Conservation (phyloP, 2,329 filamentous ascomycete genomes). For the Neoascochyta sp. region DNA sequence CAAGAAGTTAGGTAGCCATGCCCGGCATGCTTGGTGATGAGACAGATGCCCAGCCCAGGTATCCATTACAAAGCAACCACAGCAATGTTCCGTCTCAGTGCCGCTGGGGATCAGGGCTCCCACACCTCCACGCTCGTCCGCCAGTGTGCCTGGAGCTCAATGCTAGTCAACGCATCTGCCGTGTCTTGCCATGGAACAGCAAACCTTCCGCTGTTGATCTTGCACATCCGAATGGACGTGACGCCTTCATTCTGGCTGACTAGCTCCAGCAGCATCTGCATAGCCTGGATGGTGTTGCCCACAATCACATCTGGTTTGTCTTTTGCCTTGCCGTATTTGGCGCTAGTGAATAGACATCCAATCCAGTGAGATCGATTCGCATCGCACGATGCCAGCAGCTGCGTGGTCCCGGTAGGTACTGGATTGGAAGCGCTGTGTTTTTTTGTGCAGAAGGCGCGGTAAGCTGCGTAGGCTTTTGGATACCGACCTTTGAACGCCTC, state of each 20-base stretch:
- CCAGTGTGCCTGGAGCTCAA: constrained; percentile 23
- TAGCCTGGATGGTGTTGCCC: constrained; percentile 46
- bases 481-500: constrained; percentile 49
- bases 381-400: constrained; percentile 52
- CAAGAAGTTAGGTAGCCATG: no score
- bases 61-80: background rate
- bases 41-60: no score
- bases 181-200: constrained; percentile 53
- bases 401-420: constrained; percentile 45
- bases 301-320: constrained; percentile 47
- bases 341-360: constrained; percentile 57
- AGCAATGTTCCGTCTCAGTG: background rate
- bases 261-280: constrained; percentile 48
- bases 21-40: no score
- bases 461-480: constrained; percentile 49
- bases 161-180: constrained; percentile 38
- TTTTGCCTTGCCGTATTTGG: constrained; percentile 45
- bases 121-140: constrained; percentile 24
- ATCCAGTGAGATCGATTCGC: constrained; percentile 49
- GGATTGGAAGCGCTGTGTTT: constrained; percentile 19
- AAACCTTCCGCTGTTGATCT: constrained; percentile 58
- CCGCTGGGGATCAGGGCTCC: no score
- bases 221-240: constrained; percentile 46
- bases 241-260: constrained; percentile 30
- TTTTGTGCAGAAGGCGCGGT: constrained; percentile 47